Evolutionary conservation across 140 eudicot species (phyloP).

Genomic region (Cichorium intybus): DNA sequence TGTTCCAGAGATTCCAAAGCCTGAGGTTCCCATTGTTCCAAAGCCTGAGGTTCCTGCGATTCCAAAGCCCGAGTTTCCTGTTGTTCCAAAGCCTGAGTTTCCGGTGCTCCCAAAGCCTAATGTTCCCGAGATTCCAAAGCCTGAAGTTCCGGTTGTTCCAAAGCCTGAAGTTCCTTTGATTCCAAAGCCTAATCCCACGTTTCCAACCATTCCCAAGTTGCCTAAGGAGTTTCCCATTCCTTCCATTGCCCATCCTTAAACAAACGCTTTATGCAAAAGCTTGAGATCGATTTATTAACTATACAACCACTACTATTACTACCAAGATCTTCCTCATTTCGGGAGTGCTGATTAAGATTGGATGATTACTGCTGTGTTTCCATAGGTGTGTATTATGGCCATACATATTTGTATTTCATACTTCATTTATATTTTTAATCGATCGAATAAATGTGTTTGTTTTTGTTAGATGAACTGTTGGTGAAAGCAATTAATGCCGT

Average conservation of each 20-base stretch:
- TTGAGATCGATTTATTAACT: background rate
- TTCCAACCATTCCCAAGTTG: conserved; percentile 23
- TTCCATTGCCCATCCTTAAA: conserved; percentile 16
- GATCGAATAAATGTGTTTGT: no score
- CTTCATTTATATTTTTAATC: no score
- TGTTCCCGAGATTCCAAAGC: conserved; percentile 9
- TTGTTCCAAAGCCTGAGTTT: background rate
- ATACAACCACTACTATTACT: background rate
- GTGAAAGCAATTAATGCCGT: no score
- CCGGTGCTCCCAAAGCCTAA: conserved; percentile 1
- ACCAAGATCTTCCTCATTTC: no score
- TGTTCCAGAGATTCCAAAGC: background rate
- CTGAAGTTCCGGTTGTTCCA: background rate
- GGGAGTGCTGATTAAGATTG: background rate
- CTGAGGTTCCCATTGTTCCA: background rate
- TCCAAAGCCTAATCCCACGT: background rate
- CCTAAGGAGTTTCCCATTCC: conserved; percentile 29
- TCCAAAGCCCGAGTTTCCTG: conserved; percentile 4
- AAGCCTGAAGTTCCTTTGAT: conserved; percentile 12
- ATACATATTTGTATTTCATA: no score
- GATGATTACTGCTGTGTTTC: background rate
- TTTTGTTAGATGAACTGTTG: no score
- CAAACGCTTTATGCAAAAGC: background rate
- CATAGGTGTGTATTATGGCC: background rate
- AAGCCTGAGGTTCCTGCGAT: background rate